These are phyloP conservation scores for Russula vinacea DNA, from an alignment of 768 basidiomycete species.

Conservation along the genomic window DNA sequence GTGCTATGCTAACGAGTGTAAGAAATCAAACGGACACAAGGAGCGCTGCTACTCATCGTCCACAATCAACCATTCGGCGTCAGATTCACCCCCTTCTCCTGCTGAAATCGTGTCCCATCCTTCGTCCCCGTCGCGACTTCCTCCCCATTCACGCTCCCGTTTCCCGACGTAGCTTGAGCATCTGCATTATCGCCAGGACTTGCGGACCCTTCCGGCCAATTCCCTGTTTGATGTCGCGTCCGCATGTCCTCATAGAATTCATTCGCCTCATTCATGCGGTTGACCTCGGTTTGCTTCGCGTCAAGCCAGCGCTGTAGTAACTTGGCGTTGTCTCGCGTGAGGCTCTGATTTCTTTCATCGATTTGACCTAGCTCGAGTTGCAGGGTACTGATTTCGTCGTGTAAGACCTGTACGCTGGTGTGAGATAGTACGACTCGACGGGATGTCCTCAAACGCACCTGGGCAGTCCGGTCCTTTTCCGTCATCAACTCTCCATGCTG, in stretches of 20 bases:
- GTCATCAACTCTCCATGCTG: constrained; percentile 82
- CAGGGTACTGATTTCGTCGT: constrained; percentile 91
- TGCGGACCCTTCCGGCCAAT: constrained; percentile 42
- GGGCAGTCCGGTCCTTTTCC: constrained; percentile 85
- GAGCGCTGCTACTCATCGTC: constrained; percentile 38
- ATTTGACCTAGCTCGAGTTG: constrained; percentile 89
- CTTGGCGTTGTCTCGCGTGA: constrained; percentile 91
- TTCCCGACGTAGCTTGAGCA: constrained; percentile 57
- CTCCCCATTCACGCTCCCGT: constrained; percentile 56
- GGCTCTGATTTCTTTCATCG: constrained; percentile 79
- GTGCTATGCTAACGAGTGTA: constrained; percentile 10
- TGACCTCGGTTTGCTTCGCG: constrained; percentile 87
- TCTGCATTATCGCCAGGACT: constrained; percentile 31
- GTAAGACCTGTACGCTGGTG: constrained; percentile 60
- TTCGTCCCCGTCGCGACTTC: constrained; percentile 49
- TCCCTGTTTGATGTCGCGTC: constrained; percentile 60
- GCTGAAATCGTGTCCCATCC: constrained; percentile 73
- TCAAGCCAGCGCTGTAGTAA: constrained; percentile 96
- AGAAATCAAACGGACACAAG: constrained; percentile 21
- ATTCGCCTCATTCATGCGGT: constrained; percentile 93
- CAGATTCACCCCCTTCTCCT: constrained; percentile 69
- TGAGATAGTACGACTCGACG: background rate
- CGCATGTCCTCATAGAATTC: constrained; percentile 87
- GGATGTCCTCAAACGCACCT: constrained; percentile 48
- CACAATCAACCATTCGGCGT: constrained; percentile 89